Percentiles rank a stretch among this genome's conserved stretches.
Conservation (phyloP, 2,329 filamentous ascomycete genomes). For the Fusarium abutilonis region DNA sequence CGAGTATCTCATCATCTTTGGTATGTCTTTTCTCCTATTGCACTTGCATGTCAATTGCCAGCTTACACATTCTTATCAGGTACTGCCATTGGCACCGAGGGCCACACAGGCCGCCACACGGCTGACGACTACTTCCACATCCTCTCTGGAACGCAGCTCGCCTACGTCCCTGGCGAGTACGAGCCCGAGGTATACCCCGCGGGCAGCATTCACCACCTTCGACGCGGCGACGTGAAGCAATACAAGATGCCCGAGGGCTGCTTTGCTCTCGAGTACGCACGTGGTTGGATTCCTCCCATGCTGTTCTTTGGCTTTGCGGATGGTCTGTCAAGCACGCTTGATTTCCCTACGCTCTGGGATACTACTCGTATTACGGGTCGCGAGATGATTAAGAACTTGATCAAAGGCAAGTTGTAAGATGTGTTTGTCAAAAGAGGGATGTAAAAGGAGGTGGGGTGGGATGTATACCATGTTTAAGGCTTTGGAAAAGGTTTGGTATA, state of each 20-base stretch:
- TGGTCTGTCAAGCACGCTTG: conserved; percentile 80
- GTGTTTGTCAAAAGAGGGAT: background rate
- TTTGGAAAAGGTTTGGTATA: conserved; percentile 3
- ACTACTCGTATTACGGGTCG: conserved; percentile 78
- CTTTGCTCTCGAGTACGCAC: conserved; percentile 85
- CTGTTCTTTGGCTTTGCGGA: conserved; percentile 90
- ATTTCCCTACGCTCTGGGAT: conserved; percentile 84
- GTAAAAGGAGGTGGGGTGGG: conserved; percentile 1
- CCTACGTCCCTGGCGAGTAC: conserved; percentile 75
- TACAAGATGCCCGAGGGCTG: conserved; percentile 81
- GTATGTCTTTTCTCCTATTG: conserved; percentile 43
- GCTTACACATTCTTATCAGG: conserved; percentile 49
- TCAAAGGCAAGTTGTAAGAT: conserved; percentile 73
- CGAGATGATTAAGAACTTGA: conserved; percentile 79
- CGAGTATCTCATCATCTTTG: conserved; percentile 91
- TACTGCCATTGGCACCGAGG: conserved; percentile 84
- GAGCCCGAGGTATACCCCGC: conserved; percentile 74
- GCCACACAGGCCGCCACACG: conserved; percentile 87
- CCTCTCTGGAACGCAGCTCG: conserved; percentile 78
- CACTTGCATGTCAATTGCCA: background rate
- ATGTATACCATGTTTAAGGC: conserved; percentile 5
- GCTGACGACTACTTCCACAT: conserved; percentile 97
- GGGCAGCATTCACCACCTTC: conserved; percentile 77
- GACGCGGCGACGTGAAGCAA: conserved; percentile 78
- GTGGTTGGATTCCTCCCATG: conserved; percentile 94